These are phyloP conservation scores for Epicoccum nigrum DNA, from an alignment of 2,329 filamentous ascomycete genomes.

Conservation along the genomic window DNA sequence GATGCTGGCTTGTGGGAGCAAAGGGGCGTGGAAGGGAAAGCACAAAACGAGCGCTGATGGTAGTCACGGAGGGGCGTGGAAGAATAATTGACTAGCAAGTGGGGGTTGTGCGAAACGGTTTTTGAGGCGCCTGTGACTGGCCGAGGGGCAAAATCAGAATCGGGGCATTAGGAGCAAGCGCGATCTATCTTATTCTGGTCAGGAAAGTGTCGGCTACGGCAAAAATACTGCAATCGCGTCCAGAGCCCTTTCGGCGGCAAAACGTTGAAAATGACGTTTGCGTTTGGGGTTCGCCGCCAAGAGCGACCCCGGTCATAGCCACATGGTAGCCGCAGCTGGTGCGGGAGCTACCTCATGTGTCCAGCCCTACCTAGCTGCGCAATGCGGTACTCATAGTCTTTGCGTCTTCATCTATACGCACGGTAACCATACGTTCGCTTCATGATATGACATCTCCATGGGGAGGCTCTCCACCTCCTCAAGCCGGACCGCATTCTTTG, in stretches of 20 bases:
- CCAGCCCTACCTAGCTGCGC: constrained; percentile 14
- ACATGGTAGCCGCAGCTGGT: constrained; percentile 15
- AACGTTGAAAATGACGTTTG: constrained; percentile 17
- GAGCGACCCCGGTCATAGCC: constrained; percentile 20
- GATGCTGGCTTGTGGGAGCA: constrained; percentile 18
- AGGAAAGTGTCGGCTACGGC: constrained; percentile 5
- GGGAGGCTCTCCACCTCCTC: constrained; percentile 15
- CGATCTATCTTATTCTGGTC: constrained; percentile 5
- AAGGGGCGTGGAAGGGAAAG: constrained; percentile 4
- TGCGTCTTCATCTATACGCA: constrained; percentile 4
- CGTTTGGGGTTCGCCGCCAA: not conserved
- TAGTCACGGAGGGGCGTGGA: constrained; percentile 10
- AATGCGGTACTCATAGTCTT: constrained; percentile 16
- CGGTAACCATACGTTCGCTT: constrained; percentile 8
- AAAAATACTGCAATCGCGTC: constrained; percentile 12
- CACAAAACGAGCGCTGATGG: constrained; percentile 13
- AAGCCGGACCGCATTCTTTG: constrained; percentile 5
- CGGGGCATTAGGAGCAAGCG: constrained; percentile 18
- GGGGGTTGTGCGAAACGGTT: constrained; percentile 33
- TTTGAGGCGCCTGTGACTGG: constrained; percentile 31
- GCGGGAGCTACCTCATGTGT: constrained; percentile 11
- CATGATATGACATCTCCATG: constrained; percentile 34
- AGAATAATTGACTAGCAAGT: constrained; percentile 31
- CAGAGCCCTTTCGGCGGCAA: constrained; percentile 18
- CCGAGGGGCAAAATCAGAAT: constrained; percentile 25